phyloP scores from a whole-genome alignment of 1,284 basidiomycete genomes.

The Marasmius sp. region DNA sequence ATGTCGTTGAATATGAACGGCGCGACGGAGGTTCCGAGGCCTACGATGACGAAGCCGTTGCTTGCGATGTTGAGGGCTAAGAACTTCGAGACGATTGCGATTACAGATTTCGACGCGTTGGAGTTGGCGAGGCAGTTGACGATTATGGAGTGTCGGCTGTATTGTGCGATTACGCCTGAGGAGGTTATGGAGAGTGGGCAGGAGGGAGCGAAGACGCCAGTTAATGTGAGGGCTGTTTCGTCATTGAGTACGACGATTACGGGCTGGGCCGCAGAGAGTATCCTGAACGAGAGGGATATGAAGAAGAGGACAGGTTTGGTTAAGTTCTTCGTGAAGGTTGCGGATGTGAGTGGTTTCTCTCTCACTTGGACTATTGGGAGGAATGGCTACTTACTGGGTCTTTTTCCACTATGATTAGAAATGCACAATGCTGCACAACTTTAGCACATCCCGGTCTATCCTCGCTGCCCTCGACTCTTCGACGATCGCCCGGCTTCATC shows the following conservation, averaged over 20 bases:
- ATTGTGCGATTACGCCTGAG: constrained; percentile 82
- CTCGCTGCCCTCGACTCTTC: constrained; percentile 94
- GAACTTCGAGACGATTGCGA: constrained; percentile 58
- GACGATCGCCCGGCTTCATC: constrained; percentile 85
- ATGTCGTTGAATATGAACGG: constrained; percentile 53
- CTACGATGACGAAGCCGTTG: constrained; percentile 83
- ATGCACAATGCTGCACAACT: constrained; percentile 85
- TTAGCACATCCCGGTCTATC: constrained; percentile 90
- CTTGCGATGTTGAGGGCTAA: constrained; percentile 60
- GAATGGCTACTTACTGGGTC: constrained; percentile 23
- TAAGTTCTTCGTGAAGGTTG: constrained; percentile 96
- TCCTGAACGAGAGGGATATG: constrained; percentile 85
- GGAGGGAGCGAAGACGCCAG: constrained; percentile 62
- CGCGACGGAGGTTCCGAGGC: constrained; percentile 75
- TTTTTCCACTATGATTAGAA: constrained; percentile 52
- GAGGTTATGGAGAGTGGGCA: constrained; percentile 65
- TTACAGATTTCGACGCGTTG: constrained; percentile 92
- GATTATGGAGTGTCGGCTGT: constrained; percentile 90
- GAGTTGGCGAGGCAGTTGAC: constrained; percentile 95
- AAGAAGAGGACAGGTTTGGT: constrained; percentile 85
- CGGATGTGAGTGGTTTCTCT: constrained; percentile 69
- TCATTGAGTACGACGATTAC: constrained; percentile 91
- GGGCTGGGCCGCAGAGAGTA: constrained; percentile 94
- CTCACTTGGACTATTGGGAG: constrained; percentile 20
- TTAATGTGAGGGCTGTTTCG: constrained; percentile 82